phyloP scores from a whole-genome alignment of 2,329 filamentous ascomycete genomes.

The Ophiostoma fasciatum region DNA sequence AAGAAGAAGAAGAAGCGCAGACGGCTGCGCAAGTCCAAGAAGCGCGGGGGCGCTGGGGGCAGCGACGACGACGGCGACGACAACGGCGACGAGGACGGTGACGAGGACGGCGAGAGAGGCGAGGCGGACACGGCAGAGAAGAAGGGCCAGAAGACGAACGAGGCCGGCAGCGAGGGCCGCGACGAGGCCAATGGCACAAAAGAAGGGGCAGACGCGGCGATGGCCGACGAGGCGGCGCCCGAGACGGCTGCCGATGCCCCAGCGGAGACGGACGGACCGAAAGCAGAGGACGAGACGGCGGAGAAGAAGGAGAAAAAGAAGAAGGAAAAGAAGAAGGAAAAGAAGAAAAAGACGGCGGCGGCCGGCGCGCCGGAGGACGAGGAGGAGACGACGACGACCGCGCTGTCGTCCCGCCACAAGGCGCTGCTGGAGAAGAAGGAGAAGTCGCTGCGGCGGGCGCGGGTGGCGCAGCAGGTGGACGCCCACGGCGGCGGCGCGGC shows the following conservation, averaged over 20 bases:
- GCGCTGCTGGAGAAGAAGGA: slow-evolving; percentile 38
- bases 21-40: slow-evolving; percentile 9
- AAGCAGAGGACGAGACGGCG: neutral
- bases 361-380: slow-evolving; percentile 12
- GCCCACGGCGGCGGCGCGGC: slow-evolving; percentile 12
- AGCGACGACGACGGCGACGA: neutral
- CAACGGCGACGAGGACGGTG: neutral
- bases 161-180: no score
- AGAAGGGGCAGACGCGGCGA: neutral
- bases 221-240: neutral
- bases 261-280: neutral
- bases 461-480: slow-evolving; percentile 22
- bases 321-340: slow-evolving; percentile 12
- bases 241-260: neutral
- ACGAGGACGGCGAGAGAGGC: neutral
- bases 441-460: slow-evolving; percentile 36
- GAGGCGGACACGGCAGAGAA: neutral
- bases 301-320: slow-evolving; percentile 19
- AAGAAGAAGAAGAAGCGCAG: slow-evolving; percentile 9
- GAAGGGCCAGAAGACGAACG: neutral
- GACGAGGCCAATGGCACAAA: no score
- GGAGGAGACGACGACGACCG: no score
- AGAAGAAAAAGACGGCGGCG: neutral
- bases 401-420: slow-evolving; percentile 26
- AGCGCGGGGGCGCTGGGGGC: slow-evolving; percentile 3